Evolutionary conservation across 257 asterid species (phyloP).

Genomic region (Solanum gandarillasii): DNA sequence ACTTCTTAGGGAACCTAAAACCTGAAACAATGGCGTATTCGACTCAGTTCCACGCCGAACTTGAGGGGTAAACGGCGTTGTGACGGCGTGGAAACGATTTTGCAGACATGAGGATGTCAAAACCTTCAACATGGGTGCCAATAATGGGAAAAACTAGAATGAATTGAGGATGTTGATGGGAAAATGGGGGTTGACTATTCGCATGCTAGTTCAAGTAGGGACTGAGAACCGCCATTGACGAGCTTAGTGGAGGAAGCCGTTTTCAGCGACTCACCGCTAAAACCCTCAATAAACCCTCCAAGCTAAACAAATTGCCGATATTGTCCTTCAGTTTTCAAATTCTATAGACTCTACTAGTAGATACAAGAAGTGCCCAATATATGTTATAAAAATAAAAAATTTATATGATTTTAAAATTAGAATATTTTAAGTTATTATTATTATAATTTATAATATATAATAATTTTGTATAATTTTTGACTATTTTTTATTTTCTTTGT

Average conservation of each 20-base stretch:
- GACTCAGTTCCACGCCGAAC: conserved; percentile 34
- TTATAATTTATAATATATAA: too few species aligned
- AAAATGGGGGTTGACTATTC: not conserved
- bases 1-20: conserved; percentile 23
- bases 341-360: not conserved
- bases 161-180: not conserved
- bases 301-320: not conserved
- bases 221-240: conserved; percentile 31
- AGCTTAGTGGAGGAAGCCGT: conserved; percentile 28
- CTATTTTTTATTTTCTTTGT: too few species aligned
- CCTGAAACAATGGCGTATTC: conserved; percentile 45
- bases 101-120: conserved; percentile 38
- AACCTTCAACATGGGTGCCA: conserved; percentile 63
- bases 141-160: not conserved
- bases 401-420: too few species aligned
- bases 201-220: not conserved
- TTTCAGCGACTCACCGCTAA: conserved; percentile 6
- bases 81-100: conserved; percentile 22
- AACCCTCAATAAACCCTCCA: conserved; percentile 59
- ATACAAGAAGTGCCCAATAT: too few species aligned
- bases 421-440: too few species aligned
- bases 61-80: conserved; percentile 26
- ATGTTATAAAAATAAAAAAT: too few species aligned
- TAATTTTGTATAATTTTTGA: too few species aligned
- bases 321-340: not conserved